Evolutionary conservation across 139 green algal species (phyloP).

Genomic region (Haematococcus sp.): DNA sequence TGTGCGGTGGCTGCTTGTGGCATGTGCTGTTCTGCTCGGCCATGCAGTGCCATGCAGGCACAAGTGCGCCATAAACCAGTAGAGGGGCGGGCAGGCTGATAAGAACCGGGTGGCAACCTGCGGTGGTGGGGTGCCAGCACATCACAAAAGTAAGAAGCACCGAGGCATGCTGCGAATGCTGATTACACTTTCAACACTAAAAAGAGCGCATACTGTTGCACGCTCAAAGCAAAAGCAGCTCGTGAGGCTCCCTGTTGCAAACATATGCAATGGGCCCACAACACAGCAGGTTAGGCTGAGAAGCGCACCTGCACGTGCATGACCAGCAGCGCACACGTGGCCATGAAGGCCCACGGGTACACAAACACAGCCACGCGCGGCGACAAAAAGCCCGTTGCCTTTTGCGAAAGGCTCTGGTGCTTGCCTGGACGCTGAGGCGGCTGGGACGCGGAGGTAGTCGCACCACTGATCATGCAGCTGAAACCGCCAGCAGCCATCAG

Average conservation of each 20-base stretch:
- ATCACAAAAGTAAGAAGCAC: too few relatives aligned
- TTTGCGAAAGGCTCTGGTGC: background rate
- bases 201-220: too few relatives aligned
- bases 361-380: constrained; percentile 54
- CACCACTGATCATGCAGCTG: background rate
- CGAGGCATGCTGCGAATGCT: too few relatives aligned
- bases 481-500: background rate
- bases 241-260: too few relatives aligned
- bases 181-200: too few relatives aligned
- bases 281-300: too few relatives aligned
- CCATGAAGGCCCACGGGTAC: constrained; percentile 72
- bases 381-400: constrained; percentile 16
- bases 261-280: too few relatives aligned
- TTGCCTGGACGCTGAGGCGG: background rate
- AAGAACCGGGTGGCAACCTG: constrained; percentile 77
- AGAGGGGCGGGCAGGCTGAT: constrained; percentile 66
- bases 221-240: too few relatives aligned
- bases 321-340: constrained; percentile 45
- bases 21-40: too few relatives aligned
- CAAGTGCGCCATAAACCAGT: constrained; percentile 73
- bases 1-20: too few relatives aligned
- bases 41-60: background rate
- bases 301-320: constrained; percentile 90
- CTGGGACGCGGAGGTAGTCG: background rate
- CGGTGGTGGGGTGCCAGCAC: constrained; percentile 4